These are phyloP conservation scores for Medakamo hakoo DNA, from an alignment of 139 green algal species.

Conservation along the genomic window DNA sequence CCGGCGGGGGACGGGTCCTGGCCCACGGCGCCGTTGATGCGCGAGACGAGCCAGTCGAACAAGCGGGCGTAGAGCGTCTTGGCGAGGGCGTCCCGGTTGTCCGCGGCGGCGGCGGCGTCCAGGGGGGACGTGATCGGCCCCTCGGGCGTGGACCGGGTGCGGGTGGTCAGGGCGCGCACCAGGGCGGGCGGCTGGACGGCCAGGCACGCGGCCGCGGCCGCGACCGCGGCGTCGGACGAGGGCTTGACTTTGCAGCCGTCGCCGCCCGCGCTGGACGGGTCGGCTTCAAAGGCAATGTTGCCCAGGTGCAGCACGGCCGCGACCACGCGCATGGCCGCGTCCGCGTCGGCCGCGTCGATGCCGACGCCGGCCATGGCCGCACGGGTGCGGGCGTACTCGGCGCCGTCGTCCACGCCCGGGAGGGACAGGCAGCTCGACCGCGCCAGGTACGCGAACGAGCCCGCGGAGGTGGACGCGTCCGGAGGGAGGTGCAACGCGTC, in stretches of 20 bases:
- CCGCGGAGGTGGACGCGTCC: constrained; percentile 25
- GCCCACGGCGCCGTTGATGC: constrained; percentile 60
- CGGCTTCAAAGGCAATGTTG: constrained; percentile 68
- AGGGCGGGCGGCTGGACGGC: constrained; percentile 55
- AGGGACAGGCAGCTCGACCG: constrained; percentile 76
- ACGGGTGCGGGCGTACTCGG: constrained; percentile 75
- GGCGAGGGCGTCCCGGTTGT: constrained; percentile 83
- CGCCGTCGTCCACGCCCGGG: constrained; percentile 63
- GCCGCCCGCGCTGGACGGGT: constrained; percentile 14
- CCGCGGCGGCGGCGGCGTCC: constrained; percentile 50
- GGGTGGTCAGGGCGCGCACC: constrained; percentile 68
- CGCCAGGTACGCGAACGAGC: constrained; percentile 76
- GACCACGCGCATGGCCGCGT: constrained; percentile 65
- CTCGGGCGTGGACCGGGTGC: constrained; percentile 75
- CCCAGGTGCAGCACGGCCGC: constrained; percentile 91
- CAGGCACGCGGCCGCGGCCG: constrained; percentile 48
- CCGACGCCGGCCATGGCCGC: constrained; percentile 88
- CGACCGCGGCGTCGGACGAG: constrained; percentile 8
- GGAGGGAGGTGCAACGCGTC: constrained; percentile 42
- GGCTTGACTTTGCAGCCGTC: constrained; percentile 14
- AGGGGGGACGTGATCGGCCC: constrained; percentile 80
- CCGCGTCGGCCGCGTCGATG: constrained; percentile 61
- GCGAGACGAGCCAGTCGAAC: constrained; percentile 92
- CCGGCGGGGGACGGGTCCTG: constrained; percentile 36
- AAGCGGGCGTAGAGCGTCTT: constrained; percentile 90